phyloP scores from a whole-genome alignment of 2,329 filamentous ascomycete species.

The Alternaria panax region DNA sequence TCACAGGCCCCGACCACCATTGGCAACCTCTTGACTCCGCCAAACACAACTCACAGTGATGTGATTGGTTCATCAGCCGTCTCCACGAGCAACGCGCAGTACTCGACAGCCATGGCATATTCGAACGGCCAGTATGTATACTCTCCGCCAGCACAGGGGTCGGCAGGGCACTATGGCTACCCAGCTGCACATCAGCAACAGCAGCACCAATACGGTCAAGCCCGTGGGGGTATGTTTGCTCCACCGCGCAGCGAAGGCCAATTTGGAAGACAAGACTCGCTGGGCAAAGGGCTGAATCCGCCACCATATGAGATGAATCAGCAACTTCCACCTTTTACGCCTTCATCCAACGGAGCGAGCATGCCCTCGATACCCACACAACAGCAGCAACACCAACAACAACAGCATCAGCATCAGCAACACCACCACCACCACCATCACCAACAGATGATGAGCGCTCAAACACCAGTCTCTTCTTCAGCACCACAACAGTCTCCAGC shows the following conservation, averaged over 20 bases:
- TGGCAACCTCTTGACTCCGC: conserved; percentile 68
- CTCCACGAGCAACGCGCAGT: conserved; percentile 63
- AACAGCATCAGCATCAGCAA: conserved; percentile 27
- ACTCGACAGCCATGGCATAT: conserved; percentile 64
- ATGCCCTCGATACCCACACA: conserved; percentile 56
- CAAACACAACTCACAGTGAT: conserved; percentile 66
- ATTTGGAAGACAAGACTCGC: conserved; percentile 64
- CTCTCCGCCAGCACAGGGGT: conserved; percentile 63
- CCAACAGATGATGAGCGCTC: conserved; percentile 58
- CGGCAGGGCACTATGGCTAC: conserved; percentile 62
- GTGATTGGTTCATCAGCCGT: conserved; percentile 68
- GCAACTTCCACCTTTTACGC: conserved; percentile 67
- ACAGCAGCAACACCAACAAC: conserved; percentile 34
- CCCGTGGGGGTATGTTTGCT: conserved; percentile 61
- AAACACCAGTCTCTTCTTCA: conserved; percentile 49
- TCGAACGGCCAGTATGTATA: conserved; percentile 71
- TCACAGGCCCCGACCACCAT: conserved; percentile 56
- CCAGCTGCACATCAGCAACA: conserved; percentile 48
- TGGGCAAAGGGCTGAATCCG: conserved; percentile 69
- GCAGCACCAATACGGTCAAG: conserved; percentile 44
- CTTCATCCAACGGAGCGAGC: conserved; percentile 60
- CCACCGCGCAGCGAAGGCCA: conserved; percentile 60
- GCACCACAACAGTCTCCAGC: conserved; percentile 58
- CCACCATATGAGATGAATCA: conserved; percentile 71
- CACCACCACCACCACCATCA: conserved; percentile 40